Percentiles rank a stretch among this genome's conserved stretches.
phyloP scores from a whole-genome alignment of 2,329 filamentous ascomycete species.

The Clonostachys byssicola region DNA sequence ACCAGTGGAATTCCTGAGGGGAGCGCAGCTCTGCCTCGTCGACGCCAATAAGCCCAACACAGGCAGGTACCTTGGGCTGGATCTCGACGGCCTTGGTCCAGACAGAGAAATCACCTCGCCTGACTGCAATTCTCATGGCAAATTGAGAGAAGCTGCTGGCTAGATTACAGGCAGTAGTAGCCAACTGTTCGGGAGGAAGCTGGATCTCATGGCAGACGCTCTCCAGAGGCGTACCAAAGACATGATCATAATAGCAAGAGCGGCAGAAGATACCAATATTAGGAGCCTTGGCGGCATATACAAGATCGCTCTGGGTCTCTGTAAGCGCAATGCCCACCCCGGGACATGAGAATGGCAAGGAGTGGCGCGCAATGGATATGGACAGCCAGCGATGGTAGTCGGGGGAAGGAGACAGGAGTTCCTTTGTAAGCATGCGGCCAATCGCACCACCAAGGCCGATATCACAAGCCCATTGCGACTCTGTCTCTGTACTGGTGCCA shows the following conservation, averaged over 20 bases:
- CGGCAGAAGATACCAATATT: slow-evolving; percentile 1
- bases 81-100: neutral
- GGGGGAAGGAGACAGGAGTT: too few species aligned
- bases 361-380: too few species aligned
- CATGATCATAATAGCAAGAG: slow-evolving; percentile 4
- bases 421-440: too few species aligned
- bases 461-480: too few species aligned
- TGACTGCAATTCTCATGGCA: slow-evolving; percentile 3
- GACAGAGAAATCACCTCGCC: neutral
- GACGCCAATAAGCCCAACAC: slow-evolving; percentile 1
- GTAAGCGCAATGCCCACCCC: too few species aligned
- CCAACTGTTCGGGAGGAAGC: too few species aligned
- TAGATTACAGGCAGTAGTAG: slow-evolving; percentile 1
- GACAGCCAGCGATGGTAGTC: too few species aligned
- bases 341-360: too few species aligned
- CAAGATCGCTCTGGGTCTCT: too few species aligned
- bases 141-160: neutral
- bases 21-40: slow-evolving; percentile 2
- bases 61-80: slow-evolving; percentile 1
- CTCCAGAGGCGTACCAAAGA: slow-evolving; percentile 2
- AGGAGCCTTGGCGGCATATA: too few species aligned
- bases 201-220: slow-evolving; percentile 1
- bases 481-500: too few species aligned
- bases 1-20: neutral
- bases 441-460: too few species aligned